phyloP scores from a whole-genome alignment of 495 filamentous ascomycete species.

The Massariosphaeria phaeospora region DNA sequence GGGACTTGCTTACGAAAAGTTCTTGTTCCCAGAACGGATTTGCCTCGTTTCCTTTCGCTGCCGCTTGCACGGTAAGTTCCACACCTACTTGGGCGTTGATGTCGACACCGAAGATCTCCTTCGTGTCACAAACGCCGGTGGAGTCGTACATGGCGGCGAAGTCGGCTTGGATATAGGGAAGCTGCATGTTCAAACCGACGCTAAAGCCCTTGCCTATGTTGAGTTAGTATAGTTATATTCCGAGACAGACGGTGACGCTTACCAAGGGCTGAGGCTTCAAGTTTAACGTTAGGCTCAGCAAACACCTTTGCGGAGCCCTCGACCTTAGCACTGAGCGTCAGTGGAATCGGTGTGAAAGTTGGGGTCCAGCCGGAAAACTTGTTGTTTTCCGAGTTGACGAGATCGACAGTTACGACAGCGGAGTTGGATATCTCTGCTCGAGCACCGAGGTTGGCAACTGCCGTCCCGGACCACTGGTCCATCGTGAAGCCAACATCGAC shows the following conservation, averaged over 20 bases:
- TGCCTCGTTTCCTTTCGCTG: constrained; percentile 12
- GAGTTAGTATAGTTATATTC: neutral
- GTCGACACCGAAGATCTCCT: constrained; percentile 21
- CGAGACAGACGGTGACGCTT: neutral
- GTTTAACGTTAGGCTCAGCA: constrained; percentile 18
- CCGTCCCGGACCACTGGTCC: constrained; percentile 15
- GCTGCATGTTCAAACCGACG: constrained; percentile 19
- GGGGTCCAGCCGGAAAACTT: constrained; percentile 25
- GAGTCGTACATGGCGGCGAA: constrained; percentile 21
- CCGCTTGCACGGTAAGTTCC: constrained; percentile 12
- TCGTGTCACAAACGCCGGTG: constrained; percentile 17
- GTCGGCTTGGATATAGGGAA: constrained; percentile 23
- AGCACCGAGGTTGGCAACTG: constrained; percentile 12
- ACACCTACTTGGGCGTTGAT: constrained; percentile 18
- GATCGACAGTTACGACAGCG: constrained; percentile 20
- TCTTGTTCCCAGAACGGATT: constrained; percentile 25
- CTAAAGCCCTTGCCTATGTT: constrained; percentile 12
- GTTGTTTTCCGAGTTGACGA: constrained; percentile 18
- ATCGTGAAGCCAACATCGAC: constrained; percentile 25
- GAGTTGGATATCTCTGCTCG: constrained; percentile 13
- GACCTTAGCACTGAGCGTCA: constrained; percentile 18
- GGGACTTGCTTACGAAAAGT: constrained; percentile 12
- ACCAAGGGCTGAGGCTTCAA: constrained; percentile 20
- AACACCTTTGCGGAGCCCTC: constrained; percentile 16
- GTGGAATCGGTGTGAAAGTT: constrained; percentile 8